Evolutionary conservation across 2,329 filamentous ascomycete species (phyloP).

Genomic region (Endoconidiophora polonica): DNA sequence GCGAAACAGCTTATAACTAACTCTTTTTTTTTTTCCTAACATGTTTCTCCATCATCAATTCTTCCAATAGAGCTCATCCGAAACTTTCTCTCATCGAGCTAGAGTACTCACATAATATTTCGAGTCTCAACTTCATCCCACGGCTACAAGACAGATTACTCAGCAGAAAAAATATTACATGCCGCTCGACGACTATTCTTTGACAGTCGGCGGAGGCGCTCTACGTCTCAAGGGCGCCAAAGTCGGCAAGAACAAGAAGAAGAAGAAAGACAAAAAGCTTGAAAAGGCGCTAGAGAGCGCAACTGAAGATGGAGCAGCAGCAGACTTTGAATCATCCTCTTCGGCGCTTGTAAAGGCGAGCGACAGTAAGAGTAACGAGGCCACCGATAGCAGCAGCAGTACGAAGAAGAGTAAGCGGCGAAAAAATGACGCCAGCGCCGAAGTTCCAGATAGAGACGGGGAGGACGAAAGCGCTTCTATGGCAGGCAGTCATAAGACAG

Average conservation of each 20-base stretch:
- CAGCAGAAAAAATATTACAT: slow-evolving; percentile 24
- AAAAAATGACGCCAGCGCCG: neutral
- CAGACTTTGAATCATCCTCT: too few species aligned
- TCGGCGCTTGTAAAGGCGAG: too few species aligned
- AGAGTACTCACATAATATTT: too few species aligned
- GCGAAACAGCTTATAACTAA: too few species aligned
- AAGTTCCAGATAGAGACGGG: neutral
- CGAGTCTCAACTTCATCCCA: too few species aligned
- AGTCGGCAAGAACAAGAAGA: slow-evolving; percentile 47
- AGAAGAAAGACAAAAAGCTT: slow-evolving; percentile 37
- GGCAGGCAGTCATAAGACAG: slow-evolving; percentile 45
- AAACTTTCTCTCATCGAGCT: too few species aligned
- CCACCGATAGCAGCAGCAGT: neutral
- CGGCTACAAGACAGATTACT: too few species aligned
- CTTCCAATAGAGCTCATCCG: too few species aligned
- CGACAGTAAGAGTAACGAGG: neutral
- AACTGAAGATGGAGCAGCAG: neutral
- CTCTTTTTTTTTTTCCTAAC: too few species aligned
- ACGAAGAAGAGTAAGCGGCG: neutral
- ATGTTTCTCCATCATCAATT: too few species aligned
- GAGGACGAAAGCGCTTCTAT: slow-evolving; percentile 16
- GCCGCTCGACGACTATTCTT: slow-evolving; percentile 59
- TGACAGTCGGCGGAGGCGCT: slow-evolving; percentile 49
- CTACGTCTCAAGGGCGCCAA: slow-evolving; percentile 73
- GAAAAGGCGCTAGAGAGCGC: slow-evolving; percentile 25